Evolutionary conservation across 768 basidiomycete species (phyloP), one percentile per base, ranked within the genome.

Genomic region (Phallus indusiatus): DNA sequence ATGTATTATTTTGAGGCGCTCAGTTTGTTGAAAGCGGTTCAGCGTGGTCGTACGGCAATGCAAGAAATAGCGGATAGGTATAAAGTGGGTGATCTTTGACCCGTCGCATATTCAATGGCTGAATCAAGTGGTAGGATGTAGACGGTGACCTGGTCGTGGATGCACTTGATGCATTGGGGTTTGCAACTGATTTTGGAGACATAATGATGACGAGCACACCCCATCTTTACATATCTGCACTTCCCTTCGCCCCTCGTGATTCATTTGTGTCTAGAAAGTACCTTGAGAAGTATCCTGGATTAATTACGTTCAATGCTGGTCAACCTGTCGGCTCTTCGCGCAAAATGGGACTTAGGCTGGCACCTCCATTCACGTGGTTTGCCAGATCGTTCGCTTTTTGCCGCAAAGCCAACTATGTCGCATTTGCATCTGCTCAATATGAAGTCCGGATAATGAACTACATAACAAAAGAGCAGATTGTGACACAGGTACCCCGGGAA

Each of bases 171-270:
- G 66, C 66, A 24, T 36, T 42, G 14, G 62, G 59, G 12, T 75
- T 76, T 60, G 61, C 75, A 12, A 61, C 64, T 6, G 18, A 59
- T 5, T 76, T 75, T 64, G 64, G 61, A n/a, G n/a, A n/a, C n/a
- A n/a, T n/a, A n/a, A n/a, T n/a, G n/a, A n/a, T n/a, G n/a, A n/a
- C n/a, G n/a, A n/a, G n/a, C n/a, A n/a, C n/a, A n/a, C n/a, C n/a
- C n/a, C n/a, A n/a, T n/a, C n/a, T n/a, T n/a, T n/a, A 17, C 52
- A 60, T 76, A 5, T 75, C 75, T 34, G 75, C 72, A n/a, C 61
- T 76, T 35, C 67, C 73, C 9, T 73, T 72, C 46, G 61, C 67
- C 12, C 73, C 74, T 1, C 58, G 42, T 1, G 60, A 63, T 24
- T 71, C 69, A 24, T 37, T 55, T 10, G 60, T 75, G 2, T 49